Percentiles rank a stretch among this genome's conserved stretches.
phyloP scores from a whole-genome alignment of 495 filamentous ascomycete species.

The Hypoxylon lienhwacheense region DNA sequence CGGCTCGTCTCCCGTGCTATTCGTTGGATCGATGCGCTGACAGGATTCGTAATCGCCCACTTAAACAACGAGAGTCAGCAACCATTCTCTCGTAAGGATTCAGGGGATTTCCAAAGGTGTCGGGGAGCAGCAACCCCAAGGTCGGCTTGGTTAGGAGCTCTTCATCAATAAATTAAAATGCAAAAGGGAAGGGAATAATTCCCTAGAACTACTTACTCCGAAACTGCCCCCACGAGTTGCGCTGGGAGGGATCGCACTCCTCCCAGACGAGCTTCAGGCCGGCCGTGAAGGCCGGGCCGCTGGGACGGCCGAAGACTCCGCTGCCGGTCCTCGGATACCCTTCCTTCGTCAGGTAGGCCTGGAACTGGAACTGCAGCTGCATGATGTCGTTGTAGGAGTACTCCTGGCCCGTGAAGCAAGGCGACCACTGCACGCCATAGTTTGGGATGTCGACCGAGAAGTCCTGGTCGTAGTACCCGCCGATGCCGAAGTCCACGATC shows the following conservation, averaged over 20 bases:
- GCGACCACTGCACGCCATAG: conserved; percentile 14
- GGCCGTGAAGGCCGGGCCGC: conserved; percentile 18
- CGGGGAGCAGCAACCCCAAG: too few species aligned
- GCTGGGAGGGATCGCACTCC: conserved; percentile 17
- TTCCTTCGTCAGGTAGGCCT: conserved; percentile 28
- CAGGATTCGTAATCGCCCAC: conserved; percentile 30
- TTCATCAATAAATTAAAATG: too few species aligned
- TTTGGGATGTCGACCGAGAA: conserved; percentile 25
- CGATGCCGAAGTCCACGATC: conserved; percentile 12
- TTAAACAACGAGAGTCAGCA: too few species aligned
- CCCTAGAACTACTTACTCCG: too few species aligned
- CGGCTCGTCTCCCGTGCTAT: conserved; percentile 4
- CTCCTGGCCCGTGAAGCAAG: conserved; percentile 27
- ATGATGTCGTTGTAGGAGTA: conserved; percentile 30
- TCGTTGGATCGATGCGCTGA: conserved; percentile 3
- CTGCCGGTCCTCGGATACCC: conserved; percentile 18
- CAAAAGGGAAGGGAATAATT: too few species aligned
- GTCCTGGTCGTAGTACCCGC: conserved; percentile 15
- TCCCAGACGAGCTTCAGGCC: conserved; percentile 25
- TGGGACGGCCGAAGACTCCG: conserved; percentile 20
- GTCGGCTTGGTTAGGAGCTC: too few species aligned
- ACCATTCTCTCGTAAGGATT: too few species aligned
- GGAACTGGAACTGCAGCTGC: conserved; percentile 32
- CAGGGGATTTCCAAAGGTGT: too few species aligned
- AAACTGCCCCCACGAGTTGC: conserved; percentile 29